These are phyloP conservation scores for Cercospora sesami DNA, from an alignment of 2,329 filamentous ascomycete genomes.

Conservation along the genomic window DNA sequence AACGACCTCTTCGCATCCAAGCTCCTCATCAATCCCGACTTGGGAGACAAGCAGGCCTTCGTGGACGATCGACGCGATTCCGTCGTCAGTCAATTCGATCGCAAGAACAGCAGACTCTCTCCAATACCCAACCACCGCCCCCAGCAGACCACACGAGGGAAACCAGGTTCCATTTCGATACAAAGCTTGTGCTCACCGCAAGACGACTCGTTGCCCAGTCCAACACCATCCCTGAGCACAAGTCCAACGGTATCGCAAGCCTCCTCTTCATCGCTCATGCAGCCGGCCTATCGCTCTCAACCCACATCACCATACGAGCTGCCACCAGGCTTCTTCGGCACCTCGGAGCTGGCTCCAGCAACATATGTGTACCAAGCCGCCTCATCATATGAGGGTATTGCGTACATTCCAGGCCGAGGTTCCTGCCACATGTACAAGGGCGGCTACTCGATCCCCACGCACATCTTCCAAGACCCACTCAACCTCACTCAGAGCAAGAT, in stretches of 20 bases:
- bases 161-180: slow-evolving; percentile 9
- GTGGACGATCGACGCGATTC: slow-evolving; percentile 6
- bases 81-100: slow-evolving; percentile 6
- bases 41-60: neutral
- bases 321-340: slow-evolving; percentile 11
- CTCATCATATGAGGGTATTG: slow-evolving; percentile 14
- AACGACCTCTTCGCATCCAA: slow-evolving; percentile 21
- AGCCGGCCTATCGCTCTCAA: neutral
- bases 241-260: slow-evolving; percentile 5
- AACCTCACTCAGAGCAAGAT: slow-evolving; percentile 21
- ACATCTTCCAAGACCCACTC: slow-evolving; percentile 17
- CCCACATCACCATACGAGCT: slow-evolving; percentile 9
- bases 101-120: neutral
- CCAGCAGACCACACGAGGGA: neutral
- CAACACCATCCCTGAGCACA: slow-evolving; percentile 2
- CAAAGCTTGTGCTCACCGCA: slow-evolving; percentile 11
- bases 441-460: slow-evolving; percentile 17
- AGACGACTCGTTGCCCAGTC: neutral
- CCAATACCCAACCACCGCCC: neutral
- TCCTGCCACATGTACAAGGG: slow-evolving; percentile 16
- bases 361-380: slow-evolving; percentile 21
- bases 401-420: slow-evolving; percentile 5
- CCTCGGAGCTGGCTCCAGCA: slow-evolving; percentile 13
- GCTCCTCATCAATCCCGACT: slow-evolving; percentile 16
- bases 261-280: neutral